Evolutionary conservation across 2,329 filamentous ascomycete genomes (phyloP).

Genomic region (Colletotrichum camelliae): DNA sequence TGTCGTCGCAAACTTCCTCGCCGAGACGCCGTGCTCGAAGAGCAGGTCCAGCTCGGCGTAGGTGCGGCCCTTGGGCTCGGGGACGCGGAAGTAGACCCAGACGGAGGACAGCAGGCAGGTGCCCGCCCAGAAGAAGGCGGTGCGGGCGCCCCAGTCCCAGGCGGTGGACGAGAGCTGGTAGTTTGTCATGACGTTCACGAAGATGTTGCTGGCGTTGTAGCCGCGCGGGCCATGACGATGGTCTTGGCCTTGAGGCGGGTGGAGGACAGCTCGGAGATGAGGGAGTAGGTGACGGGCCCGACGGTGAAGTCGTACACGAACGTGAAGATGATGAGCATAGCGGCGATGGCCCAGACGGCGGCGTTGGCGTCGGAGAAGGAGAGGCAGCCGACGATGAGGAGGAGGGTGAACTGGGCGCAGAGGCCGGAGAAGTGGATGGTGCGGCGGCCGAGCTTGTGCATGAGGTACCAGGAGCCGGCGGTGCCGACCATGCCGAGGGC

Average conservation of each 20-base stretch:
- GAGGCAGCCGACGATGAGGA: constrained; percentile 45
- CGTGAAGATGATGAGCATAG: constrained; percentile 56
- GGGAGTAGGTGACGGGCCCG: constrained; percentile 58
- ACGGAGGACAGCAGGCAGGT: constrained; percentile 51
- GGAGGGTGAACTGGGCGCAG: constrained; percentile 41
- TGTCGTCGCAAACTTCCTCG: constrained; percentile 44
- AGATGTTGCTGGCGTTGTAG: constrained; percentile 56
- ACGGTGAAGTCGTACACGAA: constrained; percentile 61
- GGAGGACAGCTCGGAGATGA: constrained; percentile 59
- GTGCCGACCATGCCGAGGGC: constrained; percentile 58
- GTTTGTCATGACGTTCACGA: constrained; percentile 54
- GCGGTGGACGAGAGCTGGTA: constrained; percentile 51
- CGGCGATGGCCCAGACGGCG: constrained; percentile 47
- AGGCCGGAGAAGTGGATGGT: constrained; percentile 54
- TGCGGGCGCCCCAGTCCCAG: constrained; percentile 54
- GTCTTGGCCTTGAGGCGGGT: constrained; percentile 60
- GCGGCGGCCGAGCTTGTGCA: constrained; percentile 53
- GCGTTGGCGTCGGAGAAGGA: constrained; percentile 38
- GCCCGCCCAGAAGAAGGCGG: constrained; percentile 52
- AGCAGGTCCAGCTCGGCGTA: constrained; percentile 50
- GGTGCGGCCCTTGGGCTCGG: constrained; percentile 57
- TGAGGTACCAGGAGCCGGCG: constrained; percentile 54
- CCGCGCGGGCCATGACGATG: constrained; percentile 54
- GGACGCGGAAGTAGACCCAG: constrained; percentile 57
- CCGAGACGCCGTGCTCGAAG: constrained; percentile 42